Evolutionary conservation across 2,329 filamentous ascomycete species (phyloP).

Genomic region (Zymoseptoria brevis): DNA sequence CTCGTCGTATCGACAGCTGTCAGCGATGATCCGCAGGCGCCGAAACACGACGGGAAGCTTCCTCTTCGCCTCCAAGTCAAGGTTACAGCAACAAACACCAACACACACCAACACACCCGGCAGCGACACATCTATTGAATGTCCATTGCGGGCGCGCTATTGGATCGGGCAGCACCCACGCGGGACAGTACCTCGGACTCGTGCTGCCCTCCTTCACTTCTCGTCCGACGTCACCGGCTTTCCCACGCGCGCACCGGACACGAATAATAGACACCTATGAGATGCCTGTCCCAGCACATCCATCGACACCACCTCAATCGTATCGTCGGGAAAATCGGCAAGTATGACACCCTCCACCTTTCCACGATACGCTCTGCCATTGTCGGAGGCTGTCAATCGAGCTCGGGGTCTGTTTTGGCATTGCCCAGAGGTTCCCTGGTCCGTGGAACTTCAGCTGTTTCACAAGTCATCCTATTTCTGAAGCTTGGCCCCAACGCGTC

Average conservation of each 20-base stretch:
- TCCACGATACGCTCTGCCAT: not conserved
- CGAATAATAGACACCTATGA: not conserved
- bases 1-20: too few relatives aligned
- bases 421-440: not conserved
- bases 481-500: not conserved
- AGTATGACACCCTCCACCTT: not conserved
- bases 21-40: not conserved
- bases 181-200: not conserved
- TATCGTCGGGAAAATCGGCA: not conserved
- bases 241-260: not conserved
- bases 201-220: not conserved
- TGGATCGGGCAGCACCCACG: not conserved
- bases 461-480: not conserved
- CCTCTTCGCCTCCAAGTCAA: not conserved
- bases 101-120: not conserved
- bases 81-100: not conserved
- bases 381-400: not conserved
- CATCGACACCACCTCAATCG: not conserved
- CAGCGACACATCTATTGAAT: not conserved
- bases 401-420: not conserved
- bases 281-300: not conserved
- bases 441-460: not conserved
- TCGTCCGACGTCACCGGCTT: not conserved
- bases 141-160: not conserved
- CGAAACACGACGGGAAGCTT: not conserved